Percentiles rank a stretch among this genome's conserved stretches.
These are phyloP conservation scores for Medicago lupulina DNA, from an alignment of 306 rosid species.

Conservation along the genomic window DNA sequence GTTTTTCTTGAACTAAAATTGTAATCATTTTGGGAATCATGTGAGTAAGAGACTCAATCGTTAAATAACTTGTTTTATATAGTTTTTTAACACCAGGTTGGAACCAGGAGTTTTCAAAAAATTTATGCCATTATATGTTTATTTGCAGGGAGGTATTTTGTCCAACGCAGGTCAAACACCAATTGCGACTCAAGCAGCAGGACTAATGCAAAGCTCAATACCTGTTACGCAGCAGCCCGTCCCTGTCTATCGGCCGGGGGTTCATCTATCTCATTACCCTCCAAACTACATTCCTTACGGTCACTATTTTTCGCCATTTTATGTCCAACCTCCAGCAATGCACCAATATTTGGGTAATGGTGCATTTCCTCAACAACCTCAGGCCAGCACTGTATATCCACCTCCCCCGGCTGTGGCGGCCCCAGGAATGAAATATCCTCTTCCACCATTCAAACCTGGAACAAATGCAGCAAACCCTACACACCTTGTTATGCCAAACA, in stretches of 20 bases:
- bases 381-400: conserved; percentile 77
- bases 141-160: conserved; percentile 80
- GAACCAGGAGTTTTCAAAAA: neutral
- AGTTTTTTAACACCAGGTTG: conserved; percentile 6
- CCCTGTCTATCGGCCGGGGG: conserved; percentile 80
- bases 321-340: conserved; percentile 82
- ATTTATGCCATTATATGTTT: conserved; percentile 37
- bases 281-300: conserved; percentile 88
- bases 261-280: conserved; percentile 87
- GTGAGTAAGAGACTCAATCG: too few species aligned
- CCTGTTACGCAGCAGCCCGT: conserved; percentile 88
- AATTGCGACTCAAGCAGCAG: conserved; percentile 82
- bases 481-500: conserved; percentile 78
- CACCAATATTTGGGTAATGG: conserved; percentile 93
- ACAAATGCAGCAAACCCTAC: conserved; percentile 72
- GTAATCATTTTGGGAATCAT: too few species aligned
- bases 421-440: conserved; percentile 83
- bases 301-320: conserved; percentile 83
- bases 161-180: conserved; percentile 80
- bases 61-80: too few species aligned
- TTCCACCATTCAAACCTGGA: conserved; percentile 86
- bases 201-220: conserved; percentile 89
- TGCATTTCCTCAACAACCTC: conserved; percentile 91
- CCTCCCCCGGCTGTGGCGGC: conserved; percentile 72
- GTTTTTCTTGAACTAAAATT: too few species aligned